Evolutionary conservation across 495 filamentous ascomycete genomes (phyloP), one percentile per base, ranked within the genome.

Genomic region (Aspergillus heteromorphus): DNA sequence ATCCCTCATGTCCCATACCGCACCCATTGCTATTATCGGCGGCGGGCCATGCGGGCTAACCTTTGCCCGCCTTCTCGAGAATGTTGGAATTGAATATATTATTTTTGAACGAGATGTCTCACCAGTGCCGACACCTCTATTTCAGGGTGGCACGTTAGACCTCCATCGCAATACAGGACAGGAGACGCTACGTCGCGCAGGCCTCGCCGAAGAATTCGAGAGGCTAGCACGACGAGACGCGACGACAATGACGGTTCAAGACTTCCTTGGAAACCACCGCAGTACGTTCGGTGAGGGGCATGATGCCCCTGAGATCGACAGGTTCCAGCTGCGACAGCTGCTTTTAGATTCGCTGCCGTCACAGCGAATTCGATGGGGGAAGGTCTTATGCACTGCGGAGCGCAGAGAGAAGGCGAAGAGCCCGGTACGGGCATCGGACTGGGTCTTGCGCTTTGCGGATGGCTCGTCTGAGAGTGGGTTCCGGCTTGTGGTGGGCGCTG

Each of bases 11-110:
- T 2, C 31, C 31, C 11, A n/a, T 14, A 9, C 34, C 34, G 34
- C 48, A 19, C 29, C 40, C 27, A 78, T 83, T 40, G 79, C 78
- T n/a, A 80, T 82, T 54, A 67, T 81, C 25, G 79, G 80, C 53
- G 79, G 66, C 38, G 82, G 80, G 0, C 81, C 79, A 16, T 71
- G 69, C 11, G 80, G 82, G 25, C 70, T 79, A 17, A 74, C 75
- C 18, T 72, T 85, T 16, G 79, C 79, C 9, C 67, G 72, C 30
- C 68, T 84, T 47, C 72, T 84, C n/a, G 69, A 76, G 52, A 53
- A 60, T 21, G 61, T 72, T 48, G 63, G 62, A 25, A 75, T 81
- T 48, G 54, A 65, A 23, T 69, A 67, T 41, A 66, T 72, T 7
- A 61, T 85, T 54, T 83, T 72, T 58, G 80, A 83, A 60, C 65